phyloP scores from a whole-genome alignment of 2,329 filamentous ascomycete genomes.

The Metarhizium sp. region DNA sequence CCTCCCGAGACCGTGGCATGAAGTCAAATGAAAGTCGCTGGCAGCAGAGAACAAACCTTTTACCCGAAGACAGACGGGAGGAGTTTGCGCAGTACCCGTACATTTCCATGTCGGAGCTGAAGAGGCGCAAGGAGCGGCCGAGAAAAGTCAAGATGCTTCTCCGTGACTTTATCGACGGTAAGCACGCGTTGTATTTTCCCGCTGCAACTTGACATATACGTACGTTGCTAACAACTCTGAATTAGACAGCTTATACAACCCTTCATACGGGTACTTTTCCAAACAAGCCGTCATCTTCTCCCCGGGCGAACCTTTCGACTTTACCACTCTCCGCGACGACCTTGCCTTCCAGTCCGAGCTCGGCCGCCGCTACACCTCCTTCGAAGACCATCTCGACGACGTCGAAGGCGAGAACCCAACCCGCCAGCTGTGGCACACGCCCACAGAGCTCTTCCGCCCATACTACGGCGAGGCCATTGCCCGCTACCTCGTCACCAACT shows the following conservation, averaged over 20 bases:
- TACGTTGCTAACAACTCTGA: conserved; percentile 7
- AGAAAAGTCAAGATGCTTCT: conserved; percentile 92
- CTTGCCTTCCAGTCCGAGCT: conserved; percentile 72
- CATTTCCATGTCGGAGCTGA: conserved; percentile 74
- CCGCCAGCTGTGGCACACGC: conserved; percentile 95
- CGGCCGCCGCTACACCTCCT: conserved; percentile 72
- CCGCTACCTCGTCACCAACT: conserved; percentile 92
- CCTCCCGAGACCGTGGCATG: conserved; percentile 29
- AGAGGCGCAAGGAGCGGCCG: conserved; percentile 64
- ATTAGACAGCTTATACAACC: conserved; percentile 86
- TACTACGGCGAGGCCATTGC: conserved; percentile 97
- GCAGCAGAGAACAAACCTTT: conserved; percentile 73
- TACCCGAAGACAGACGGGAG: conserved; percentile 65
- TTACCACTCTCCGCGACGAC: conserved; percentile 72
- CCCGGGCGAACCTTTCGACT: conserved; percentile 84
- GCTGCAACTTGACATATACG: too few relatives aligned
- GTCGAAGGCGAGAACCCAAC: conserved; percentile 56
- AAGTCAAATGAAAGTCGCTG: conserved; percentile 60
- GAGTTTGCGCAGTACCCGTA: conserved; percentile 77
- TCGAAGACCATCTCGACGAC: conserved; percentile 80
- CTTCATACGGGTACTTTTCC: conserved; percentile 90
- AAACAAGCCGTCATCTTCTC: conserved; percentile 96
- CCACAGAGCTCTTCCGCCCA: conserved; percentile 91
- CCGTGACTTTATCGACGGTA: conserved; percentile 94
- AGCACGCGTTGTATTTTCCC: conserved; percentile 1